Percentiles rank a stretch among this genome's conserved stretches.
These are phyloP conservation scores for Exophiala sp. DNA, from an alignment of 2,329 filamentous ascomycete species.

Conservation along the genomic window DNA sequence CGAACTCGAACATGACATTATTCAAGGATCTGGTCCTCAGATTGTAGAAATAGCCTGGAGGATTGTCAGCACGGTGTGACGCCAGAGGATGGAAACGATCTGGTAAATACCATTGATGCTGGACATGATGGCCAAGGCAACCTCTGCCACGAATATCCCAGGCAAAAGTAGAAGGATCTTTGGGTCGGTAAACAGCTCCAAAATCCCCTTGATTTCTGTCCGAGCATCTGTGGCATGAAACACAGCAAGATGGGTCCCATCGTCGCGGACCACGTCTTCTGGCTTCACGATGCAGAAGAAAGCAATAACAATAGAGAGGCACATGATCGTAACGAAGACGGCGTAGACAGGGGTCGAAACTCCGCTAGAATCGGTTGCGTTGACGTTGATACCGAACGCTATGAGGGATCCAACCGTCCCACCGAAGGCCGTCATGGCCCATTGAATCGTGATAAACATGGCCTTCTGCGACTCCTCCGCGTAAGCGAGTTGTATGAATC, in stretches of 20 bases:
- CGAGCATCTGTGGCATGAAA: constrained; percentile 10
- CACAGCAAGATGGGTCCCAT: constrained; percentile 25
- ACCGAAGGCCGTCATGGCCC: constrained; percentile 9
- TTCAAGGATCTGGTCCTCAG: constrained; percentile 20
- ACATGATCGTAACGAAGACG: constrained; percentile 15
- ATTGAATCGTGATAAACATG: constrained; percentile 20
- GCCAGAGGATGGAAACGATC: neutral
- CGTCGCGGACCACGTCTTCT: constrained; percentile 19
- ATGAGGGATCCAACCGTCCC: constrained; percentile 16
- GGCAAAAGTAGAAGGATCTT: constrained; percentile 12
- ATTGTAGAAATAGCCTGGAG: constrained; percentile 15
- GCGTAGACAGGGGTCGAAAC: constrained; percentile 20
- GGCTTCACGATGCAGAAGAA: constrained; percentile 13
- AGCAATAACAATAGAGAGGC: constrained; percentile 11
- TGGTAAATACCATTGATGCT: constrained; percentile 6
- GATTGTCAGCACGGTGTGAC: neutral
- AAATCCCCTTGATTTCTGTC: neutral
- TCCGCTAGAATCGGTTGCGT: constrained; percentile 5
- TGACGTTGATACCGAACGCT: constrained; percentile 14
- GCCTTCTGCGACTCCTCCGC: neutral
- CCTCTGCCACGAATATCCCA: constrained; percentile 15
- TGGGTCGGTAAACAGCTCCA: constrained; percentile 7
- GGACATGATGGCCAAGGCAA: constrained; percentile 5
- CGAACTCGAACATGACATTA: constrained; percentile 17
- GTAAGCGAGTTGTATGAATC: neutral